These are phyloP conservation scores for Pleoardoris graminearum DNA, from an alignment of 2,329 filamentous ascomycete genomes.

Conservation along the genomic window DNA sequence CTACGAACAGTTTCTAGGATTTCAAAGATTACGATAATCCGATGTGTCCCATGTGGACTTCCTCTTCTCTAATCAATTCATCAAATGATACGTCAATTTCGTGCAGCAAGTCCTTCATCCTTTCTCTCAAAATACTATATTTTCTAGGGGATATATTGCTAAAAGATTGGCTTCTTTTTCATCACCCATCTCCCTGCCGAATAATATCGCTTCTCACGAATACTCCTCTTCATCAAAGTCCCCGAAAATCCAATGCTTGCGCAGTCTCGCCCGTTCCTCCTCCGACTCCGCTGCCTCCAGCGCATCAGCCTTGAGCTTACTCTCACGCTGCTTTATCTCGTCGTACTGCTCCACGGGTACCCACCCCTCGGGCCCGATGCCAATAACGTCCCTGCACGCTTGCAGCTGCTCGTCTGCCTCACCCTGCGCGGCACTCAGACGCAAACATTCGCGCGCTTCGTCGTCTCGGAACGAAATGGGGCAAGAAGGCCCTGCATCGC, in stretches of 20 bases:
- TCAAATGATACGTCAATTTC: no score
- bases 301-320: constrained; percentile 27
- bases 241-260: constrained; percentile 32
- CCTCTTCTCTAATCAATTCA: no score
- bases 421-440: constrained; percentile 23
- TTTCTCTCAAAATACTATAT: no score
- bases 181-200: no score
- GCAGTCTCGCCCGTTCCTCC: constrained; percentile 19
- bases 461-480: constrained; percentile 27
- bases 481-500: constrained; percentile 17
- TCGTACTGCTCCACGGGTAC: constrained; percentile 32
- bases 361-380: constrained; percentile 34
- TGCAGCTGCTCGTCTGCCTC: constrained; percentile 32
- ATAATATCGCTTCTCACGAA: constrained; percentile 12
- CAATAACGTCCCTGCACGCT: constrained; percentile 25
- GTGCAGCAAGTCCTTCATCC: no score
- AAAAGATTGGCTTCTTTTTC: no score
- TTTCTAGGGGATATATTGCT: no score
- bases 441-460: constrained; percentile 24
- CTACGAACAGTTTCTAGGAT: no score
- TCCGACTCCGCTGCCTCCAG: constrained; percentile 28
- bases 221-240: constrained; percentile 36
- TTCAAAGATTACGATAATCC: no score
- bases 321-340: constrained; percentile 17
- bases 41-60: no score